These are phyloP conservation scores for Phycomyces nitens DNA, from an alignment of 192 early-diverging fungal genomes.

Conservation along the genomic window DNA sequence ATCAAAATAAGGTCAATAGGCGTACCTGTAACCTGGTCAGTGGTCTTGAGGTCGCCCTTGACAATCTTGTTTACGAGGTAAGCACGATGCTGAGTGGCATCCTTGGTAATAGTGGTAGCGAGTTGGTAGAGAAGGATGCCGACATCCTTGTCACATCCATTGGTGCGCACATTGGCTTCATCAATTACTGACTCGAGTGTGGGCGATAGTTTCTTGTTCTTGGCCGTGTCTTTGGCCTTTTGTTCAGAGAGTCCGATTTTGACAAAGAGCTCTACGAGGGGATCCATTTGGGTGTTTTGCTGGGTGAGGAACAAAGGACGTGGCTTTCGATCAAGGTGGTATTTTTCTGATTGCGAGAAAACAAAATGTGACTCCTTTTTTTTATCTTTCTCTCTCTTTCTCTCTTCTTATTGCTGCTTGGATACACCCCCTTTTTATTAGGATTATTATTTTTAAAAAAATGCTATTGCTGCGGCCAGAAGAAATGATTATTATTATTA, in stretches of 20 bases:
- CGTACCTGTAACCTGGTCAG: slow-evolving; percentile 84
- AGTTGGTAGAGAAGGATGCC: slow-evolving; percentile 85
- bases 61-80: slow-evolving; percentile 83
- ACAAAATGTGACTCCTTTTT: not conserved
- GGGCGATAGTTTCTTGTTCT: slow-evolving; percentile 93
- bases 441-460: no score
- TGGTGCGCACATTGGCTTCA: slow-evolving; percentile 54
- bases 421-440: no score
- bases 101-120: slow-evolving; percentile 81
- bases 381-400: not conserved
- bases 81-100: slow-evolving; percentile 66
- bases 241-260: slow-evolving; percentile 84
- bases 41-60: slow-evolving; percentile 60
- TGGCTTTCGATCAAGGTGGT: not conserved
- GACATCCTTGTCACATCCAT: slow-evolving; percentile 48
- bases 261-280: slow-evolving; percentile 70
- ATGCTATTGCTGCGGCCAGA: not conserved
- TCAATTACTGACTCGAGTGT: slow-evolving; percentile 68
- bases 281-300: slow-evolving; percentile 30
- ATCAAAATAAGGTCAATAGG: no score
- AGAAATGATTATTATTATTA: no score
- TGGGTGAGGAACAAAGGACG: not conserved
- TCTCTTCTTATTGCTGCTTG: no score
- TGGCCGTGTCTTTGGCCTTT: slow-evolving; percentile 92
- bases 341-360: not conserved